phyloP scores from a whole-genome alignment of 1,139 yeast species.

The Geotrichum klebahnii region DNA sequence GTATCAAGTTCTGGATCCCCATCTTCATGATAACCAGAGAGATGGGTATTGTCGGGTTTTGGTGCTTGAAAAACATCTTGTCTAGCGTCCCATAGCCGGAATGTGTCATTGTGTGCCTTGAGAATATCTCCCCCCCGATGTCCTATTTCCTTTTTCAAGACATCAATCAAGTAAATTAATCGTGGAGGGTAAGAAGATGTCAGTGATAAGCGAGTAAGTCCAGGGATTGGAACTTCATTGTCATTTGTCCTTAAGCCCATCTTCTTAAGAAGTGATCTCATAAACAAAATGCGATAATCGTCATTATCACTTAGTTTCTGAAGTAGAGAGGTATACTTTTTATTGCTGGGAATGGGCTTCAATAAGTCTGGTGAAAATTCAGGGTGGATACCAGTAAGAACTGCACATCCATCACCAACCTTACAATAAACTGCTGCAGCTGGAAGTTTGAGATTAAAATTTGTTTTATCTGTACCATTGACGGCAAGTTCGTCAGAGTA shows the following conservation, averaged over 20 bases:
- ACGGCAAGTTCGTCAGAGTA: constrained; percentile 51
- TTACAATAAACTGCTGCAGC: constrained; percentile 66
- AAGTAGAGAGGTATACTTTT: constrained; percentile 42
- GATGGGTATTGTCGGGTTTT: too few relatives aligned
- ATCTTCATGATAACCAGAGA: too few relatives aligned
- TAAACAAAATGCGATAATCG: constrained; percentile 49
- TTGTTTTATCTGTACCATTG: constrained; percentile 38
- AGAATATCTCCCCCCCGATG: constrained; percentile 1
- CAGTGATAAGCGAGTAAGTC: constrained; percentile 59
- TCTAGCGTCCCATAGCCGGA: constrained; percentile 20
- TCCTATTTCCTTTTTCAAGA: constrained; percentile 29
- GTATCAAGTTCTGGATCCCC: too few relatives aligned
- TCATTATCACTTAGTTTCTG: constrained; percentile 46
- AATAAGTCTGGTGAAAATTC: constrained; percentile 66
- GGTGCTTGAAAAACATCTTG: not conserved
- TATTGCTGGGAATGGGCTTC: constrained; percentile 34
- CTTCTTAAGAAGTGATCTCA: constrained; percentile 52
- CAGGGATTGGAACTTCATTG: constrained; percentile 51
- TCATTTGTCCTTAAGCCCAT: constrained; percentile 67
- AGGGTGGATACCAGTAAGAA: constrained; percentile 87
- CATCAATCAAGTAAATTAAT: constrained; percentile 35
- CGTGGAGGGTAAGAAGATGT: constrained; percentile 37
- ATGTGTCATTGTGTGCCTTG: constrained; percentile 18
- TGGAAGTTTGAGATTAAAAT: constrained; percentile 29
- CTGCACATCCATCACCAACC: constrained; percentile 70